Evolutionary conservation across 345 rosid species (phyloP).

Genomic region (Capsella bursapastoris): DNA sequence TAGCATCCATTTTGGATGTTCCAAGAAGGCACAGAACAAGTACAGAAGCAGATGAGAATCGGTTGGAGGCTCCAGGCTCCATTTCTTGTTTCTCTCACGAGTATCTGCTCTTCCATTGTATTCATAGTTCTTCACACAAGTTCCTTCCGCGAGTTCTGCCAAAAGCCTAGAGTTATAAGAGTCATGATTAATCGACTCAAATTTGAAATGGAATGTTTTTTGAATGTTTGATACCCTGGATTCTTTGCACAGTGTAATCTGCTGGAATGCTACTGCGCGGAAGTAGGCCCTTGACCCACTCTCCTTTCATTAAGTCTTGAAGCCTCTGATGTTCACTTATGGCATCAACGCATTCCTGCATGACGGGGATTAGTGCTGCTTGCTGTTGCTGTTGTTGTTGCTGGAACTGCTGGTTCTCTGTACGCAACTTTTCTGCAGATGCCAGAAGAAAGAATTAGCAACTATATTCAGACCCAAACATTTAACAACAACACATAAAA

Average conservation of each 20-base stretch:
- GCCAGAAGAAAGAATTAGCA: constrained; percentile 30
- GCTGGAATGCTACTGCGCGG: constrained; percentile 77
- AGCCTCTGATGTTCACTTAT: constrained; percentile 94
- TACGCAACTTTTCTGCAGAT: constrained; percentile 61
- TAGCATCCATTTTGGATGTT: constrained; percentile 97
- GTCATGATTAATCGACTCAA: constrained; percentile 17
- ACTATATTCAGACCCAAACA: constrained; percentile 10
- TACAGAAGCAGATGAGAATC: constrained; percentile 92
- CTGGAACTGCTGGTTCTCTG: constrained; percentile 49
- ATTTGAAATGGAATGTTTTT: neutral
- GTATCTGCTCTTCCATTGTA: constrained; percentile 71
- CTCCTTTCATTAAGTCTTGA: constrained; percentile 85
- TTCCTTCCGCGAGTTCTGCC: constrained; percentile 92
- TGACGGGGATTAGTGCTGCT: constrained; percentile 64
- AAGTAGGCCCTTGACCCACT: constrained; percentile 88
- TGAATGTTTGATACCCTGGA: constrained; percentile 56
- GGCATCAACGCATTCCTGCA: constrained; percentile 90
- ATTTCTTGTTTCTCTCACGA: constrained; percentile 72
- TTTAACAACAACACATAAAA: neutral
- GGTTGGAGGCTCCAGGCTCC: constrained; percentile 82
- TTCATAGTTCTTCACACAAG: constrained; percentile 90
- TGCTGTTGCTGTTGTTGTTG: constrained; percentile 59
- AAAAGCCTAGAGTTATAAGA: constrained; percentile 23
- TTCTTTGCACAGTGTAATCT: constrained; percentile 75
- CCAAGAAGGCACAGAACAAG: constrained; percentile 89